Evolutionary conservation across 805 yeast genomes (phyloP), one percentile per base, ranked within the genome.

Genomic region (Cyberlindnera meyerae): DNA sequence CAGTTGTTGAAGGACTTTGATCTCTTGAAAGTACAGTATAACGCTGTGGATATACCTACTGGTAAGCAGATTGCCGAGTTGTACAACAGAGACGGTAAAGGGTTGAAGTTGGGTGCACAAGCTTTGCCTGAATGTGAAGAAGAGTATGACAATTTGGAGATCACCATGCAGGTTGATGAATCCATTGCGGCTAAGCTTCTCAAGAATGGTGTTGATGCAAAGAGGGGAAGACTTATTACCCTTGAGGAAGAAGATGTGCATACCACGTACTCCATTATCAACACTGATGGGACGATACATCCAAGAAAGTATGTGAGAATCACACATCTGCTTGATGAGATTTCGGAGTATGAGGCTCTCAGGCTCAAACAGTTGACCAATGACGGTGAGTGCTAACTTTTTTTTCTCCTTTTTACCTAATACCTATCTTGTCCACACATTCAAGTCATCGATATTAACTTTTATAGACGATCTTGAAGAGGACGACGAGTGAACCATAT

Each of bases 1-100:
- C 58, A 71, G 17, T 61, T 74, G 27, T 62, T 71, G 36, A 51
- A 62, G 1, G 97, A 89, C 62, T 90, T 53, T 57, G 52, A 58
- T 32, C 73, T 71, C 49, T 66, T 82, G 38, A 64, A 68, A 45
- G 45, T 55, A 3, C 78, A 73, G 48, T 71, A 70, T 39, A 52
- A 62, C 7, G 49, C 62, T 9, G 57, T 68, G 21, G 54, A 52
- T 17, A 35, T 51, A 13, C 62, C 63, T 16, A 51, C 61, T 9
- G 57, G 57, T 8, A 38, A 45, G 31, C 41, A 45, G 26, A 43
- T 53, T 34, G 47, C 57, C 3, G 52, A 48, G 1, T 31, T 54
- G 9, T 47, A 55, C 29, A 41, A 39, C 13, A 46, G 45, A 33
- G 49, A 47, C 27, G 51, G 52, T 8, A 46, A 46, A 24, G 46